These are phyloP conservation scores for Apiospora koreana DNA, from an alignment of 2,329 filamentous ascomycete species.

Conservation along the genomic window DNA sequence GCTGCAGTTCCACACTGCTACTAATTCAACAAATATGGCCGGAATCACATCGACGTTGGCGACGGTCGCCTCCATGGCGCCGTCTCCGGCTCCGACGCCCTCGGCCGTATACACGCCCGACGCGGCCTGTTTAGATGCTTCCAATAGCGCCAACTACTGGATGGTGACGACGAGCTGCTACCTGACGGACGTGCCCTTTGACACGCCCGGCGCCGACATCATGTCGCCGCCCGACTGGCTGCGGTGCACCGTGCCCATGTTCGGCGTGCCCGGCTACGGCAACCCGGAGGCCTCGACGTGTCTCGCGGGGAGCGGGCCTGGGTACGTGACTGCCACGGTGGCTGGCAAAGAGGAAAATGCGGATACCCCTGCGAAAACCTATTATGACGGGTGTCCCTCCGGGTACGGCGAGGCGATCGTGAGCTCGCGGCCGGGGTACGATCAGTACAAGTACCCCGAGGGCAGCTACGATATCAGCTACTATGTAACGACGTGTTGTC, in stretches of 20 bases:
- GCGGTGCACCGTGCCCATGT: not conserved
- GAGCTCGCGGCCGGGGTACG: not conserved
- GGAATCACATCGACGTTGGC: not conserved
- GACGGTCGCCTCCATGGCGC: not conserved
- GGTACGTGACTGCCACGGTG: not conserved
- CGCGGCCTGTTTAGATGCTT: not conserved
- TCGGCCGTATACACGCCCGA: not conserved
- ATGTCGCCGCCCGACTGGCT: not conserved
- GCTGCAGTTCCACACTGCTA: not conserved
- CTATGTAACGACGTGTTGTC: conserved; percentile 18
- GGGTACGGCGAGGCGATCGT: not conserved
- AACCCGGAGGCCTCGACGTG: not conserved
- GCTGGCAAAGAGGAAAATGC: not conserved
- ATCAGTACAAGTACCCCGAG: not conserved
- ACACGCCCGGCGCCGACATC: not conserved
- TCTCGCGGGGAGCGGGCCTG: not conserved
- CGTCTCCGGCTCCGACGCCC: not conserved
- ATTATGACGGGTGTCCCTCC: conserved; percentile 18
- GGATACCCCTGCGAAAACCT: not conserved
- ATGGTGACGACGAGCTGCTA: not conserved
- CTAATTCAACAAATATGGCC: not conserved
- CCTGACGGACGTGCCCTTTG: not conserved
- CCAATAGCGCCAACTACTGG: conserved; percentile 5
- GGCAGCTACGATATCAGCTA: conserved; percentile 18
- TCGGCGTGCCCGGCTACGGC: conserved; percentile 19